These are phyloP conservation scores for Populus ilicifolia DNA, from an alignment of 345 rosid species.

Conservation along the genomic window DNA sequence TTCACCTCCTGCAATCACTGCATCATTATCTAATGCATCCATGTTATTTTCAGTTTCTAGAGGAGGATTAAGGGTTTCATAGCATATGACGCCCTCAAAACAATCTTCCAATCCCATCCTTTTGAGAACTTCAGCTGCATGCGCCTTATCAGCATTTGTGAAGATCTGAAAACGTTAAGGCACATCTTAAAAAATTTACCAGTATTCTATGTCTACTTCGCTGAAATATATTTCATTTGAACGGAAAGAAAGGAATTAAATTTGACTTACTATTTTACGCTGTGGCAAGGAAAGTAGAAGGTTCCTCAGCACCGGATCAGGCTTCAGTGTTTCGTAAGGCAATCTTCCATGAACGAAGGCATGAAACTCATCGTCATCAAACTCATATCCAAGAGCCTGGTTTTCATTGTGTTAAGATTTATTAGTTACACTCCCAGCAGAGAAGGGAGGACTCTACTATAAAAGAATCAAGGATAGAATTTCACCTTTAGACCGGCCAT, in stretches of 20 bases:
- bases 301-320: conserved; percentile 66
- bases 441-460: background rate
- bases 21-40: conserved; percentile 26
- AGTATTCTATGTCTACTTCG: background rate
- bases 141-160: conserved; percentile 27
- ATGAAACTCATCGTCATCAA: conserved; percentile 82
- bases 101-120: conserved; percentile 29
- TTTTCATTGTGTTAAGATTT: background rate
- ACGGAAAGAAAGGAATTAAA: background rate
- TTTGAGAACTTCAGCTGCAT: conserved; percentile 26
- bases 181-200: background rate
- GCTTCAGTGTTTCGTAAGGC: conserved; percentile 66
- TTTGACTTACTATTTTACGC: conserved; percentile 62
- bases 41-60: conserved; percentile 14
- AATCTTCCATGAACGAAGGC: conserved; percentile 76
- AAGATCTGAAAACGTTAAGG: conserved; percentile 22
- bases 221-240: background rate
- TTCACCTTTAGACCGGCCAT: conserved; percentile 92
- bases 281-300: conserved; percentile 80
- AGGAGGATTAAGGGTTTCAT: conserved; percentile 32
- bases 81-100: conserved; percentile 33
- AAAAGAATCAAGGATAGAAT: background rate
- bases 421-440: background rate
- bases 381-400: conserved; percentile 80
- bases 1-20: conserved; percentile 10